These are phyloP conservation scores for Penicillium manginii DNA, from an alignment of 495 filamentous ascomycete species.

Conservation along the genomic window DNA sequence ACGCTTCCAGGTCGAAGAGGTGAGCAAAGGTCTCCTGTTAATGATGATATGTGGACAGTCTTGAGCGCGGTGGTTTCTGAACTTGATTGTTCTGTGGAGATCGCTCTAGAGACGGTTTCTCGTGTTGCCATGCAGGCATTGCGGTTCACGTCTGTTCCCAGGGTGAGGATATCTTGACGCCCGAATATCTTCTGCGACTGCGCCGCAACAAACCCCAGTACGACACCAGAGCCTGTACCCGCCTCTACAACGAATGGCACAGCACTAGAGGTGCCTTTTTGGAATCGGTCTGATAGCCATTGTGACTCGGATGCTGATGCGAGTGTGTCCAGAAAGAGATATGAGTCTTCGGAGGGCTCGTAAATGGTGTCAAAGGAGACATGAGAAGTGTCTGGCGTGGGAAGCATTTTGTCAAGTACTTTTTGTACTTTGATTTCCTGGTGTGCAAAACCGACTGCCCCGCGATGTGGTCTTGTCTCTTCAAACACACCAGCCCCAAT, in stretches of 20 bases:
- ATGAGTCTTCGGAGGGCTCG: conserved; percentile 94
- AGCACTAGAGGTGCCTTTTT: conserved; percentile 22
- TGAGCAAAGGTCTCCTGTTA: conserved; percentile 67
- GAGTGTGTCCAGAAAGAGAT: conserved; percentile 89
- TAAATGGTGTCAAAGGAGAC: conserved; percentile 85
- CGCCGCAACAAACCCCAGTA: conserved; percentile 82
- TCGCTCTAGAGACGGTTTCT: conserved; percentile 64
- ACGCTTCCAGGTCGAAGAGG: conserved; percentile 59
- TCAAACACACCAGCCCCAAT: neutral
- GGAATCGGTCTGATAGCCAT: conserved; percentile 68
- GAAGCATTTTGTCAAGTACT: conserved; percentile 65
- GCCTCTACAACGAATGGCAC: conserved; percentile 81
- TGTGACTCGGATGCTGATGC: conserved; percentile 69
- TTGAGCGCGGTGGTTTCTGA: conserved; percentile 7
- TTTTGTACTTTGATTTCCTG: neutral
- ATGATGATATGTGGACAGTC: conserved; percentile 57
- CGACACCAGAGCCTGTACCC: conserved; percentile 87
- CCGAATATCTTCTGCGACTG: conserved; percentile 76
- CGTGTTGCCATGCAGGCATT: conserved; percentile 74
- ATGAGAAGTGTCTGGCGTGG: conserved; percentile 90
- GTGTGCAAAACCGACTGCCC: neutral
- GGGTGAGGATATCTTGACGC: conserved; percentile 65
- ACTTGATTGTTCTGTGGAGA: conserved; percentile 32
- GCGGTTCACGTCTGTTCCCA: conserved; percentile 80
- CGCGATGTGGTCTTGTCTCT: neutral